These are phyloP conservation scores for Aspergillus steynii DNA, from an alignment of 495 filamentous ascomycete genomes.

Conservation along the genomic window DNA sequence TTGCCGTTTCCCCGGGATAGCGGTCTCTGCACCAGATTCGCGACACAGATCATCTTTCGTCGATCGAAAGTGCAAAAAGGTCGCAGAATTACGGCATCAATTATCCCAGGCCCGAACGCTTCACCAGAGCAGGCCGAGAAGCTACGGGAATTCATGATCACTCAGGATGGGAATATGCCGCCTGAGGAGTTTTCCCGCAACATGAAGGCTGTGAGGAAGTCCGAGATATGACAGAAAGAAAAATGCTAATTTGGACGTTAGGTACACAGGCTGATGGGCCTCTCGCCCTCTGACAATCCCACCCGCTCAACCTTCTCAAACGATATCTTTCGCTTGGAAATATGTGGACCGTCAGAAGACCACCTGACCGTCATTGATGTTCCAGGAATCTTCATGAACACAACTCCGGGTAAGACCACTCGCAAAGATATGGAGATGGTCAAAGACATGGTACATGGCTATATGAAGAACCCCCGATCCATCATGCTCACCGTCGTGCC, in stretches of 20 bases:
- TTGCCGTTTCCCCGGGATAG: conserved; percentile 45
- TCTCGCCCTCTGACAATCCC: conserved; percentile 21
- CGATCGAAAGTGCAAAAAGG: conserved; percentile 17
- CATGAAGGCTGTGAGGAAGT: conserved; percentile 29
- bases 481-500: conserved; percentile 62
- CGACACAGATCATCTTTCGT: conserved; percentile 52
- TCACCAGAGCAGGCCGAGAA: conserved; percentile 12
- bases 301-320: conserved; percentile 48
- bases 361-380: conserved; percentile 65
- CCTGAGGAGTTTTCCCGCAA: conserved; percentile 15
- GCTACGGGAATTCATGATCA: conserved; percentile 26
- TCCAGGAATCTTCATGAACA: conserved; percentile 62
- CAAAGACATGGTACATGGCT: conserved; percentile 51
- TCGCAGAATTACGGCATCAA: conserved; percentile 20
- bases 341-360: conserved; percentile 54
- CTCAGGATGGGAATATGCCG: conserved; percentile 10
- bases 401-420: conserved; percentile 46
- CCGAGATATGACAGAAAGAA: background rate
- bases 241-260: conserved; percentile 2
- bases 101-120: conserved; percentile 29
- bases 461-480: conserved; percentile 54
- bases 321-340: conserved; percentile 60
- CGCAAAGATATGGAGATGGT: conserved; percentile 53
- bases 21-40: conserved; percentile 46
- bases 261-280: conserved; percentile 28